A percentile compares a stretch with the other conserved stretches of the same genome.
phyloP scores from a whole-genome alignment of 306 rosid genomes.

The Echinosophora koreensis region DNA sequence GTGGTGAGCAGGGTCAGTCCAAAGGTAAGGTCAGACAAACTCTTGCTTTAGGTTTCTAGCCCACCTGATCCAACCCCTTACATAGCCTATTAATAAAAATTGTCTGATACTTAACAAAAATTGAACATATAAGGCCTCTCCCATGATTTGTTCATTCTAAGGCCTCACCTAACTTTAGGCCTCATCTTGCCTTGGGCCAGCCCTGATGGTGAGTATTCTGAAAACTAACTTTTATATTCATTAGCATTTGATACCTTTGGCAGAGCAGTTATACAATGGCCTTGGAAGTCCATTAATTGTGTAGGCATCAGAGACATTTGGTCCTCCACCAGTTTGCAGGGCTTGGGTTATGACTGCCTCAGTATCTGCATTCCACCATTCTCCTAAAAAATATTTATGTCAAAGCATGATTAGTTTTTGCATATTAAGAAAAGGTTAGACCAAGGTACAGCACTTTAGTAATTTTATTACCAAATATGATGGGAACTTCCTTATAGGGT shows the following conservation, averaged over 20 bases:
- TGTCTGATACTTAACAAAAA: too few relatives aligned
- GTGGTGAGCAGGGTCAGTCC: background rate
- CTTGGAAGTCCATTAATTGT: constrained; percentile 83
- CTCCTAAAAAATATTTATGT: constrained; percentile 55
- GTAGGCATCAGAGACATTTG: constrained; percentile 86
- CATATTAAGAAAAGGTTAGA: background rate
- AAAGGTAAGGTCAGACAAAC: too few relatives aligned
- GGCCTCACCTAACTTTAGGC: too few relatives aligned
- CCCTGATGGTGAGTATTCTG: background rate
- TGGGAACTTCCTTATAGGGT: constrained; percentile 60
- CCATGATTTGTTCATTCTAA: too few relatives aligned
- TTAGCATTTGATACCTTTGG: constrained; percentile 60
- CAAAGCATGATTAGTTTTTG: constrained; percentile 28
- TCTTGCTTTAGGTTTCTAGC: too few relatives aligned
- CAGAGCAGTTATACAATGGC: constrained; percentile 72
- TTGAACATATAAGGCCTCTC: too few relatives aligned
- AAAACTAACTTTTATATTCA: background rate
- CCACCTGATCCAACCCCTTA: too few relatives aligned
- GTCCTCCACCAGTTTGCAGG: constrained; percentile 72
- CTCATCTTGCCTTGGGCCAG: too few relatives aligned
- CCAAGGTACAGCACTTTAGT: background rate
- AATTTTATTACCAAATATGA: constrained; percentile 52
- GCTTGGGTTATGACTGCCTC: constrained; percentile 76
- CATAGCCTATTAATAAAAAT: too few relatives aligned
- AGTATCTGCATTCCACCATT: constrained; percentile 80